These are phyloP conservation scores for Geotrichum restrictum DNA, from an alignment of 1,139 yeast species.

Conservation along the genomic window DNA sequence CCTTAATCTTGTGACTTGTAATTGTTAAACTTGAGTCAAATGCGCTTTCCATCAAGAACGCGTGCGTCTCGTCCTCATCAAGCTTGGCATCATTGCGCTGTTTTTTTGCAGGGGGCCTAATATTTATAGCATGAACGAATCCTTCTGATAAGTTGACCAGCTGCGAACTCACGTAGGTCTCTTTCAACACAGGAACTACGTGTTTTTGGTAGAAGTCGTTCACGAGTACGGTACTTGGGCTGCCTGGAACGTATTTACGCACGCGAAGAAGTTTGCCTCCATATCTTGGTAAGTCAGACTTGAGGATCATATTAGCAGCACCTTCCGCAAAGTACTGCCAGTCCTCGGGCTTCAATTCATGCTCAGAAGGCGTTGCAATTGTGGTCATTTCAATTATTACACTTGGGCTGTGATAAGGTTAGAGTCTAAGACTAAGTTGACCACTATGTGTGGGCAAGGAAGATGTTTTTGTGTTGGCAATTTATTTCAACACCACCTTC, in stretches of 20 bases:
- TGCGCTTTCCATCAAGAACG: constrained; percentile 25
- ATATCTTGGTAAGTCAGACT: constrained; percentile 15
- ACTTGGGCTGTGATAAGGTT: background rate
- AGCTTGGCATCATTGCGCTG: constrained; percentile 16
- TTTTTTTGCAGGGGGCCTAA: constrained; percentile 1
- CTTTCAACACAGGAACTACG: constrained; percentile 23
- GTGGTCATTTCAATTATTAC: background rate
- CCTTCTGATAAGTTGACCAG: constrained; percentile 22
- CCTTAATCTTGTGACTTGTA: background rate
- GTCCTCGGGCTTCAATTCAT: constrained; percentile 14
- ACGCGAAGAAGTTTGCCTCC: constrained; percentile 28
- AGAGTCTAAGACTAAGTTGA: background rate
- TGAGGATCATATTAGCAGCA: constrained; percentile 30
- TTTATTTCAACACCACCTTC: constrained; percentile 3
- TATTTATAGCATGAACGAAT: constrained; percentile 13
- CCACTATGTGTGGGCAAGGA: background rate
- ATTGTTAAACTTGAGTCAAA: constrained; percentile 4
- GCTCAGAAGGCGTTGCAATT: background rate
- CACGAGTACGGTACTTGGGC: constrained; percentile 23
- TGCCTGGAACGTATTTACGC: constrained; percentile 25
- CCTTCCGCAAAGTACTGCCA: constrained; percentile 33
- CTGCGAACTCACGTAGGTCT: constrained; percentile 20
- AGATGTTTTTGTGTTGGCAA: background rate
- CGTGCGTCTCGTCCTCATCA: constrained; percentile 22
- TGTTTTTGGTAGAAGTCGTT: constrained; percentile 21